Evolutionary conservation across 768 basidiomycete species (phyloP), one percentile per base, ranked within the genome.

Genomic region (Boletus patriciae): DNA sequence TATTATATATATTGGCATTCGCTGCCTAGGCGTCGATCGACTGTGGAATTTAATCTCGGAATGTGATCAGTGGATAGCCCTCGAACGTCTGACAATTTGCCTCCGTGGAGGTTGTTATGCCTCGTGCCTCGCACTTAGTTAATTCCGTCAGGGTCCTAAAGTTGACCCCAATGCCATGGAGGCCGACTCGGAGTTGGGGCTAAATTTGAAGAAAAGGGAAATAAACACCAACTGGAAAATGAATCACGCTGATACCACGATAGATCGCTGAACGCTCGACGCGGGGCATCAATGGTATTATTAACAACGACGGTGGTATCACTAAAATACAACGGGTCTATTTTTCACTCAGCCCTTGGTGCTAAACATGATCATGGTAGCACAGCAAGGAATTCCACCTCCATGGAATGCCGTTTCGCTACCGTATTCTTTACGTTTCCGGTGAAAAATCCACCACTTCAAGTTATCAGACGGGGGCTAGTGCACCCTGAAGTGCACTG

Each of bases 11-110:
- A 43, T 27, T 57, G 25, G 29, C 48, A 52, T 42, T 45, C 57
- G 52, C 31, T 49, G 40, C 46, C 42, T 49, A 59, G 50, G 44
- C 59, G 63, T 60, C 66, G 67, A 69, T 70, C 69, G 69, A 59
- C 50, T 56, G 54, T 53, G 61, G 55, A 40, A 58, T 68, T 60
- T 60, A 53, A 66, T 68, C 46, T 62, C 60, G 59, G 54, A 59
- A 57, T 57, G 44, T 37, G 52, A 54, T 53, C 11, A 31, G 37
- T 23, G 46, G 59, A 56, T 41, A 45, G 41, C 58, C 53, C 54
- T 48, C 51, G 44, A 34, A 31, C 23, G 43, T 18, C 47, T 57
- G 63, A 46, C 31, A 40, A 21, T 49, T 52, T 46, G 44, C 61
- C 43, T 54, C 62, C 55, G 36, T 58, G 57, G 58, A 50, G 18